A percentile compares a stretch with the other conserved stretches of the same genome.
Conservation (phyloP, 2,329 filamentous ascomycete species). For the Exophiala sp. region DNA sequence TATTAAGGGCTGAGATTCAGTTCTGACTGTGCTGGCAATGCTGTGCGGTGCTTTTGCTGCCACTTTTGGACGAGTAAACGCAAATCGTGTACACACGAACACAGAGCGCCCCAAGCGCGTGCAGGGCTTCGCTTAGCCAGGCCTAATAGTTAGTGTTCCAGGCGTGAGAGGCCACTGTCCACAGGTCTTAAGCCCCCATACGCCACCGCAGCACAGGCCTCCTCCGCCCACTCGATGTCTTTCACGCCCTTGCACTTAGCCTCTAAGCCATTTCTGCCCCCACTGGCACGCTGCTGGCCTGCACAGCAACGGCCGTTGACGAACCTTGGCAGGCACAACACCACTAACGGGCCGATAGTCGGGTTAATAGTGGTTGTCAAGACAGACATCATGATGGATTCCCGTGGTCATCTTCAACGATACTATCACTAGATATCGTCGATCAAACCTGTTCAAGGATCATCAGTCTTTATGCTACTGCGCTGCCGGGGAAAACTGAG, state of each 20-base stretch:
- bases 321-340: conserved; percentile 6
- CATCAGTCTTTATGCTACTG: too few relatives aligned
- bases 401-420: too few relatives aligned
- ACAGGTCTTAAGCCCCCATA: neutral
- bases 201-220: neutral
- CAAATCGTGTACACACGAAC: neutral
- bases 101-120: neutral
- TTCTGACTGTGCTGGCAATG: neutral
- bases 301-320: conserved; percentile 7
- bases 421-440: too few relatives aligned
- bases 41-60: neutral
- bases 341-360: neutral
- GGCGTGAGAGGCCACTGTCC: neutral
- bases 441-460: too few relatives aligned
- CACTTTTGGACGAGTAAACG: neutral
- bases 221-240: neutral
- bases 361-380: too few relatives aligned
- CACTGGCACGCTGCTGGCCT: conserved; percentile 3
- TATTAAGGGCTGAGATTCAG: neutral
- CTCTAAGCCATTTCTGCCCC: neutral
- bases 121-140: neutral
- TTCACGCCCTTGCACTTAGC: neutral
- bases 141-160: neutral
- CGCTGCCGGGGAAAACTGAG: too few relatives aligned
- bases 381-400: too few relatives aligned